Evolutionary conservation across 148 eudicot genomes (phyloP).

Genomic region (Chenopodium suecicum): DNA sequence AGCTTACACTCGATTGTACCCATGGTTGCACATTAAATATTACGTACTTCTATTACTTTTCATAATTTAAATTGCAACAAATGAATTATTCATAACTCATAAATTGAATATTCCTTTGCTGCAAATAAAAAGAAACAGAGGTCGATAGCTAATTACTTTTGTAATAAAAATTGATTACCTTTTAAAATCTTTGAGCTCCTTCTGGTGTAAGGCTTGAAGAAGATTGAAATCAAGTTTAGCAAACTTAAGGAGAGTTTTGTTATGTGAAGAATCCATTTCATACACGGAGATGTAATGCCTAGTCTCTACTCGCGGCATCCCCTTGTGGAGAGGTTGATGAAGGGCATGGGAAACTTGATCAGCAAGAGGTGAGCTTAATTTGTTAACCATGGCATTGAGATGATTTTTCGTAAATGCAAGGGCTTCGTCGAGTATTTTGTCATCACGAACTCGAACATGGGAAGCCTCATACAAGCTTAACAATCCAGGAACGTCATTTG

Average conservation of each 20-base stretch:
- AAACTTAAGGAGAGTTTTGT: slow-evolving; percentile 30
- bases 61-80: too few species aligned
- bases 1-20: too few species aligned
- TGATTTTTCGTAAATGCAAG: slow-evolving; percentile 28
- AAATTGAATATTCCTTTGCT: too few species aligned
- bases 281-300: slow-evolving; percentile 44
- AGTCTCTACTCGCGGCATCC: slow-evolving; percentile 46
- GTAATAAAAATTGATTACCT: slow-evolving; percentile 22
- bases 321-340: slow-evolving; percentile 33
- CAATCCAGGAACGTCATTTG: slow-evolving; percentile 18
- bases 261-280: slow-evolving; percentile 24
- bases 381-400: slow-evolving; percentile 18
- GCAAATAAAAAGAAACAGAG: too few species aligned
- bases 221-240: slow-evolving; percentile 56
- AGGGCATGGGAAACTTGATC: slow-evolving; percentile 43
- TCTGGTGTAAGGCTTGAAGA: slow-evolving; percentile 45
- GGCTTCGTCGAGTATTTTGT: slow-evolving; percentile 37
- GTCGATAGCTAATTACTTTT: too few species aligned
- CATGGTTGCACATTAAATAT: too few species aligned
- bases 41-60: too few species aligned
- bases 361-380: slow-evolving; percentile 18
- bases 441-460: slow-evolving; percentile 24
- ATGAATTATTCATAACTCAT: too few species aligned
- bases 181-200: slow-evolving; percentile 36
- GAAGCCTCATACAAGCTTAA: slow-evolving; percentile 41